Percentiles rank a stretch among this genome's conserved stretches.
These are phyloP conservation scores for Diplodia seriata DNA, from an alignment of 2,329 filamentous ascomycete genomes.

Conservation along the genomic window DNA sequence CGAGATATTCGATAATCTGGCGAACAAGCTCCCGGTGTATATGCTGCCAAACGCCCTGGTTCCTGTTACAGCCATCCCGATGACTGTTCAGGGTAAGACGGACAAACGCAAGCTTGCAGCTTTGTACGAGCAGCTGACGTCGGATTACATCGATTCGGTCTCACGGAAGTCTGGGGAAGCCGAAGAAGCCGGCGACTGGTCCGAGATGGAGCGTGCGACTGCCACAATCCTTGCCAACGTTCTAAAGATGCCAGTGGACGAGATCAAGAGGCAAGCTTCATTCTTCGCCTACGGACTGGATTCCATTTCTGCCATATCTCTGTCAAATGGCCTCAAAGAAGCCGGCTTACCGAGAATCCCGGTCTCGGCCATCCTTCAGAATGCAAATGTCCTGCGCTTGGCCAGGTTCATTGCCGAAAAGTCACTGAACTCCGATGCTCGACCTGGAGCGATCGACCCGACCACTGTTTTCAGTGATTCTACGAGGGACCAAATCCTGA, in stretches of 20 bases:
- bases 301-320: constrained; percentile 78
- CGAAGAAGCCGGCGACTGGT: constrained; percentile 56
- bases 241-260: constrained; percentile 53
- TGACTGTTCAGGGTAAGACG: constrained; percentile 77
- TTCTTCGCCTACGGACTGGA: constrained; percentile 82
- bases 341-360: constrained; percentile 59
- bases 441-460: constrained; percentile 11
- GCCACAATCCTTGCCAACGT: constrained; percentile 61
- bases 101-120: constrained; percentile 64
- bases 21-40: constrained; percentile 69
- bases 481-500: constrained; percentile 13
- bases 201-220: constrained; percentile 63
- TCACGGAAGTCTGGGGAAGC: constrained; percentile 44
- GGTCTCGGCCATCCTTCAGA: constrained; percentile 73
- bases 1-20: constrained; percentile 62
- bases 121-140: constrained; percentile 57
- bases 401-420: constrained; percentile 39
- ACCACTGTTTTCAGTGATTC: constrained; percentile 35
- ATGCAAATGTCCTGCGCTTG: constrained; percentile 70
- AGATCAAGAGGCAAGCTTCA: constrained; percentile 70
- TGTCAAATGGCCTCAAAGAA: constrained; percentile 65
- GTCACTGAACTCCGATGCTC: neutral
- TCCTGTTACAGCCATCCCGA: constrained; percentile 71
- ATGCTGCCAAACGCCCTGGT: constrained; percentile 81
- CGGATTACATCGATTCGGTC: constrained; percentile 54